Base-by-base conservation (phyloP, 805 yeast species). In the Metschnikowia aberdeeniae region DNA sequence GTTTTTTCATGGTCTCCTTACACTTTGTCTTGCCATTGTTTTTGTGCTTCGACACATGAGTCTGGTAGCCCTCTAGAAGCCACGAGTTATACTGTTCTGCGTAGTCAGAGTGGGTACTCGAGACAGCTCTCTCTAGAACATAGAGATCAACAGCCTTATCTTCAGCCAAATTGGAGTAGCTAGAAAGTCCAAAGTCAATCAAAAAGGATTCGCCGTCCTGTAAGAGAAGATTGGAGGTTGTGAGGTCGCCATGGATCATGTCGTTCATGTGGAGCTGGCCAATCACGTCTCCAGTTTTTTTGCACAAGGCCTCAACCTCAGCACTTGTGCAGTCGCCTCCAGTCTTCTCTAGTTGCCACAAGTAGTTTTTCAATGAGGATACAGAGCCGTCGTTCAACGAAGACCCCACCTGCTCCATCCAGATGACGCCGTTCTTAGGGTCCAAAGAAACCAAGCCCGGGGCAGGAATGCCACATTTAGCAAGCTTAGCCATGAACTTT, bases 71-170 rank as follows among this genome's bases (percentile, higher is more conserved):
- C 44, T 80, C 75, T 49, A 90, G 65, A 5, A 89, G 57, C 89
- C 92, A 83, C 34, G 66, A 62, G 55, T 79, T 82, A 61, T 89
- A 89, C 35, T 62, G 56, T 1, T 73, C 75, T 1, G 96, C 74
- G 57, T 77, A 78, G 5, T 75, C 73, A 0, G 98, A 92, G 64
- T 93, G 99, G 1, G 99, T 93, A 53, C 96, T 87, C 27, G 80
- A 67, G 14, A 93, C 76, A 0, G 99, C 98, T 56, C 98, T 72
- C 64, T 93, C 99, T 49, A 93, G 66, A 9, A 93, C 98, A 57
- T 93, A 93, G 47, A 93, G 64, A 63, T 93, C 99, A n/a, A 93
- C 99, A 3, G 98, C 98, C 63, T 88, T 89, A 58, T 92, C 98
- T 57, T 93, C 99, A 0, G 86, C 77, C 50, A 89, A 61, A 1